Percentiles rank a stretch among this genome's conserved stretches.
These are phyloP conservation scores for Podospora bellae-mahoneyi DNA, from an alignment of 495 filamentous ascomycete species.

Conservation along the genomic window DNA sequence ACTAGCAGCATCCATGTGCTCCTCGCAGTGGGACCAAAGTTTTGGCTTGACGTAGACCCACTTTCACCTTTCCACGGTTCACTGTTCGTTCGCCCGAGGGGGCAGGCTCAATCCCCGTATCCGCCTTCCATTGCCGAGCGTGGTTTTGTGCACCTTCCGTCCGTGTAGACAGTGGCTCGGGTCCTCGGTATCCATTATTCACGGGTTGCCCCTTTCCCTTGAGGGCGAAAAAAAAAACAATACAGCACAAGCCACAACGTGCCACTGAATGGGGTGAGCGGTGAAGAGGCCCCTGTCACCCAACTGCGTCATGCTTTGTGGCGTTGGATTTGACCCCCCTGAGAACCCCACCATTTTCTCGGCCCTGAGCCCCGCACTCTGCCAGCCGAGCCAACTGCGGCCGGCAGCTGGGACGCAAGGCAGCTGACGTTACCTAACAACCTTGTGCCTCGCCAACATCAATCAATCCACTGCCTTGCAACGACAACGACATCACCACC, in stretches of 20 bases:
- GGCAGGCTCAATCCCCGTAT: neutral
- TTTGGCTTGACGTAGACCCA: constrained; percentile 23
- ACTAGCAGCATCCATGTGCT: constrained; percentile 23
- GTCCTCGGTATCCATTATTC: neutral
- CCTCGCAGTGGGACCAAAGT: constrained; percentile 9
- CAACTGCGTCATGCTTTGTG: neutral
- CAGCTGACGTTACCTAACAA: neutral
- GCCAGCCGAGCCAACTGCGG: neutral
- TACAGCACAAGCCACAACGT: neutral
- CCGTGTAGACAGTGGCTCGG: neutral
- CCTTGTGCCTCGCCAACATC: neutral
- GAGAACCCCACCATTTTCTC: neutral
- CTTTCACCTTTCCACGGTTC: constrained; percentile 6
- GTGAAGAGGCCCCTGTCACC: neutral
- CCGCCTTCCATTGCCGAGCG: neutral
- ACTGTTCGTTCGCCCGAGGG: neutral
- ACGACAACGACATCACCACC: neutral
- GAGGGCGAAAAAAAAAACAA: neutral
- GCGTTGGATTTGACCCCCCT: neutral
- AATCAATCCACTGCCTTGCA: neutral
- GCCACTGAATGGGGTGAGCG: neutral
- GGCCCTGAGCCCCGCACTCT: neutral
- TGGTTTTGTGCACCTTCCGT: neutral
- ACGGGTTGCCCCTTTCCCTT: neutral
- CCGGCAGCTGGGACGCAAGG: neutral